A percentile compares a stretch with the other conserved stretches of the same genome.
Evolutionary conservation across 1,284 basidiomycete species (phyloP).

Genomic region (Inonotus hispidus): DNA sequence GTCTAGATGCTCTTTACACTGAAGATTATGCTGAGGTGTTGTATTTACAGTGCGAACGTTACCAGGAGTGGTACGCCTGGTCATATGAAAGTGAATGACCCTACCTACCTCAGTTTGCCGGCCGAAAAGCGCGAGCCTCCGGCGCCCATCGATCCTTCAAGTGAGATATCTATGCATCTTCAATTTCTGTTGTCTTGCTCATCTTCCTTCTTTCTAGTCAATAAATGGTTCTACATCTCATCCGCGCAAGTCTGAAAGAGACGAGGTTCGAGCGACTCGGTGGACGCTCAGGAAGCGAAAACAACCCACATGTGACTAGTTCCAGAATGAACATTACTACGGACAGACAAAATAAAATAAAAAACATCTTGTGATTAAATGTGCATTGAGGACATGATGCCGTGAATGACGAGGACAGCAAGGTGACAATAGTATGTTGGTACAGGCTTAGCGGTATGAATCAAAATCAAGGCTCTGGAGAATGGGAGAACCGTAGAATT

Average conservation of each 20-base stretch:
- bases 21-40: not conserved
- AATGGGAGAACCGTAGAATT: not conserved
- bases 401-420: not conserved
- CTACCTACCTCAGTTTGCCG: conserved; percentile 64
- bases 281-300: not conserved
- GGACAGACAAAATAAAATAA: not conserved
- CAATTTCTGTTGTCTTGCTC: conserved; percentile 9
- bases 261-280: not conserved
- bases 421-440: not conserved
- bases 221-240: conserved; percentile 88
- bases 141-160: conserved; percentile 83
- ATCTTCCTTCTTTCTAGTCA: conserved; percentile 50
- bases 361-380: not conserved
- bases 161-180: conserved; percentile 39
- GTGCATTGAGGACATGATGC: not conserved
- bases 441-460: conserved; percentile 5
- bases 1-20: not conserved
- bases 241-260: conserved; percentile 63
- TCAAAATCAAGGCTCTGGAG: not conserved
- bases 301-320: not conserved
- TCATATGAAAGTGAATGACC: conserved; percentile 60
- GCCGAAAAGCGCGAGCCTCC: conserved; percentile 77
- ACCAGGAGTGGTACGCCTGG: conserved; percentile 75
- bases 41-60: conserved; percentile 52
- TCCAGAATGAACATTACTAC: not conserved